These are phyloP conservation scores for Cryphonectria radicalis DNA, from an alignment of 2,329 filamentous ascomycete genomes.

Conservation along the genomic window DNA sequence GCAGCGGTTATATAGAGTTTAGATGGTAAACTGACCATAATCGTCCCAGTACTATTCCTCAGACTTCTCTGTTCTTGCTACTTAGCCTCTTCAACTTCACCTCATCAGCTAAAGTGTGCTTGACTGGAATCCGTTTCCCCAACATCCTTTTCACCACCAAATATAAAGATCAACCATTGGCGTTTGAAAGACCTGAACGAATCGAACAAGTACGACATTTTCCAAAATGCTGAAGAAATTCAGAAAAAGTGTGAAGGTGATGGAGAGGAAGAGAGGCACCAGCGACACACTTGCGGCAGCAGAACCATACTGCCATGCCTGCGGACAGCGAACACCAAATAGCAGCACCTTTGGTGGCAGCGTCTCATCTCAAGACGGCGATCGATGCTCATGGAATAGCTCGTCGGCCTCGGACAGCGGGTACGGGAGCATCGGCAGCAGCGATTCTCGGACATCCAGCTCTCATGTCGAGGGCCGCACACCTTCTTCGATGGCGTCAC, in stretches of 20 bases:
- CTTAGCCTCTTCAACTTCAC: not conserved
- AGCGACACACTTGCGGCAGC: no score
- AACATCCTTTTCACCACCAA: not conserved
- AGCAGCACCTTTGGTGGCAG: not conserved
- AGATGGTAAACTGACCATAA: not conserved
- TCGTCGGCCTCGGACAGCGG: slow-evolving; percentile 26
- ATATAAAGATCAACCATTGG: not conserved
- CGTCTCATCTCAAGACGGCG: not conserved
- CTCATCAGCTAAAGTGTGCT: not conserved
- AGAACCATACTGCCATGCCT: slow-evolving; percentile 19
- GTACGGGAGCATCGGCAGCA: slow-evolving; percentile 17
- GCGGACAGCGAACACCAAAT: slow-evolving; percentile 15
- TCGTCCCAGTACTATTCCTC: not conserved
- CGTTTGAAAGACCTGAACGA: not conserved
- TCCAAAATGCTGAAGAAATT: slow-evolving; percentile 23
- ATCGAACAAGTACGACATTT: not conserved
- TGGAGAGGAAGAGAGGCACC: not conserved
- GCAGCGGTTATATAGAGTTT: not conserved
- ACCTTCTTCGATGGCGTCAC: not conserved
- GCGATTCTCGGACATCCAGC: not conserved
- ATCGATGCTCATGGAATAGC: slow-evolving; percentile 19
- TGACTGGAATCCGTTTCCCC: not conserved
- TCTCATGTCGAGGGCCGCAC: not conserved
- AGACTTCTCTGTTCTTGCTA: not conserved
- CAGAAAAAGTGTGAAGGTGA: slow-evolving; percentile 5